phyloP scores from a whole-genome alignment of 1,139 yeast species.

The Saccharomyces hybrid region DNA sequence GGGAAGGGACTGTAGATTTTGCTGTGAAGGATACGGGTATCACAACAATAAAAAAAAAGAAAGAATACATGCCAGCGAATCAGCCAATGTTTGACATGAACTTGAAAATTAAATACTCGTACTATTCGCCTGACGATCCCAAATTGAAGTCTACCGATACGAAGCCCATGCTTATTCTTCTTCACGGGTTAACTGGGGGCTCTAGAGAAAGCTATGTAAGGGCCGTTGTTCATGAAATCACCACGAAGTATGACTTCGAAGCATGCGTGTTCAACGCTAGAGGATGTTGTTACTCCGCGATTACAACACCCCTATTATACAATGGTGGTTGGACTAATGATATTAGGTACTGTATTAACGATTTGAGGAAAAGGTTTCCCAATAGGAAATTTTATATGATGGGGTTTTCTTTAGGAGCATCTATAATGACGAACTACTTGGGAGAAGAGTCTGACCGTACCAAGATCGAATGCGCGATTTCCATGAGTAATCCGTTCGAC shows the following conservation, averaged over 20 bases:
- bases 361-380: constrained; percentile 42
- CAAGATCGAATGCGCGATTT: constrained; percentile 43
- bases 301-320: constrained; percentile 52
- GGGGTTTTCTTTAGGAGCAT: constrained; percentile 54
- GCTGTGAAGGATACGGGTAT: constrained; percentile 33
- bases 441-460: constrained; percentile 43
- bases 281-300: constrained; percentile 53
- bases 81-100: constrained; percentile 14
- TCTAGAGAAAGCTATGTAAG: constrained; percentile 53
- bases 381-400: constrained; percentile 43
- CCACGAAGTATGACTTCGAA: constrained; percentile 39
- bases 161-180: constrained; percentile 45
- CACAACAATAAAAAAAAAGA: constrained; percentile 36
- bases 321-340: constrained; percentile 60
- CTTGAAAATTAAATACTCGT: constrained; percentile 15
- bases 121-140: constrained; percentile 30
- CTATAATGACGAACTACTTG: constrained; percentile 47
- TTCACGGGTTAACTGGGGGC: constrained; percentile 60
- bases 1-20: constrained; percentile 55
- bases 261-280: constrained; percentile 50
- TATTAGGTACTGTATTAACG: constrained; percentile 45
- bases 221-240: constrained; percentile 36
- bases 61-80: constrained; percentile 13
- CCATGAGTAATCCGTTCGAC: constrained; percentile 48
- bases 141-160: constrained; percentile 33